Conservation (phyloP, 148 eudicot species). For the Vaccinium darrowii region DNA sequence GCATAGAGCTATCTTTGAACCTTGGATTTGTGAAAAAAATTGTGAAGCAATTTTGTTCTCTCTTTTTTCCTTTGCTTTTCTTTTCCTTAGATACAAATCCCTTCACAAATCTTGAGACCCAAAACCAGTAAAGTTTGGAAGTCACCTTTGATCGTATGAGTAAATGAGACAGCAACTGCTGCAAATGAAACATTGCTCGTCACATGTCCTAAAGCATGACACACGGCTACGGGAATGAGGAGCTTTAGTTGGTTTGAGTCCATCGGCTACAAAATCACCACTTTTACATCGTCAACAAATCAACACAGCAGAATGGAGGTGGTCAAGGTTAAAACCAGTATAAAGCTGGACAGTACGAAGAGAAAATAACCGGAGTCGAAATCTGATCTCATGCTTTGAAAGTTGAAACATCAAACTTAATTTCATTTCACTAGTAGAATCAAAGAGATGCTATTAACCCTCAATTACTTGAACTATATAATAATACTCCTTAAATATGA, state of each 20-base stretch:
- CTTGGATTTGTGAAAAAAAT: background rate
- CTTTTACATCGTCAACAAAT: background rate
- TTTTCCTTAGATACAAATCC: background rate
- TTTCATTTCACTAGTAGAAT: background rate
- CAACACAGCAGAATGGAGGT: background rate
- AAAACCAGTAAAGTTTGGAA: background rate
- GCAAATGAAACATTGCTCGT: conserved; percentile 98
- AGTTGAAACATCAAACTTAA: background rate
- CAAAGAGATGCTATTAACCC: background rate
- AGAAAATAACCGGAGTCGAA: background rate
- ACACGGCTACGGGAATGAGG: conserved; percentile 89
- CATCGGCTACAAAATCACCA: conserved; percentile 64
- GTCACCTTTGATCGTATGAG: conserved; percentile 96
- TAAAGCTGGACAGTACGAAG: background rate
- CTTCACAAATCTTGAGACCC: background rate
- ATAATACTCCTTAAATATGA: background rate
- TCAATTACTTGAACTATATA: background rate
- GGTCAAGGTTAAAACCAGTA: background rate
- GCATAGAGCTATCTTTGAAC: background rate
- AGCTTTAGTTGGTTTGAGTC: conserved; percentile 77
- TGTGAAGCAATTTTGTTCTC: background rate
- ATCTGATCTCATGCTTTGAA: background rate
- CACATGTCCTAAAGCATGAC: conserved; percentile 93
- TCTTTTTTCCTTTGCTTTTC: background rate
- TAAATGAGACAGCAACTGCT: conserved; percentile 98